Base-by-base conservation (phyloP, 2,329 filamentous ascomycete genomes). In the Xenosphaeropsis pyriputrescens region DNA sequence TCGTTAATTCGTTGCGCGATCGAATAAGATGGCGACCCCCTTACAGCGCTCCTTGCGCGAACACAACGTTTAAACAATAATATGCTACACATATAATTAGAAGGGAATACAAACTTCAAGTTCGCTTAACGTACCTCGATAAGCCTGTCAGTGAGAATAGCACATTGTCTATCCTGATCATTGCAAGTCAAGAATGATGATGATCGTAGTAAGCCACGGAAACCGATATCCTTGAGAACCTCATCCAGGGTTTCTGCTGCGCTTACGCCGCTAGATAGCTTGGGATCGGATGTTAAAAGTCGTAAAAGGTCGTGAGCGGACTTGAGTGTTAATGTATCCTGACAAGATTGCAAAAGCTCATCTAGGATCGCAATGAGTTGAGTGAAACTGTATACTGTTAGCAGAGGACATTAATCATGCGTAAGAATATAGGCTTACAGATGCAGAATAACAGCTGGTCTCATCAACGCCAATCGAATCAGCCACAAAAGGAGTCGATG, bases 231-330 rank as follows among this genome's bases (percentile, higher is more conserved):
- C 29, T 73, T 66, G 7, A 80, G 59, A 2, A 67, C 62, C 34
- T 70, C 64, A 35, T 64, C 64, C 9, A 79, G 54, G 18, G 61
- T 55, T 30, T 63, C 60, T 19, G 60, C 60, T 5, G 67, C 65
- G 34, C 67, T 63, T 14, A 67, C 55, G 13, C 64, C 62, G 7
- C 58, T 57, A 2, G 64, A 57, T 41, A 73, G 74, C 34, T 64
- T 64, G 2, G 60, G 57, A 38, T 70, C 69, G 2, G 66, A 66
- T 16, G 71, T 72, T 9, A 81, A 54, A 5, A 69, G 73, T 38
- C 70, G 65, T 32, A 81, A 59, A 32, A 82, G 57, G 18, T 60
- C 58, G 44, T 80, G 75, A 1, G 75, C 76, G 6, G 73, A 66
- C 48, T 72, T 67, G 5, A 81, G 57, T 1, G 75, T 74, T 2